phyloP scores from a whole-genome alignment of 1,284 basidiomycete species.

The Tetrapyrgos nigripes region DNA sequence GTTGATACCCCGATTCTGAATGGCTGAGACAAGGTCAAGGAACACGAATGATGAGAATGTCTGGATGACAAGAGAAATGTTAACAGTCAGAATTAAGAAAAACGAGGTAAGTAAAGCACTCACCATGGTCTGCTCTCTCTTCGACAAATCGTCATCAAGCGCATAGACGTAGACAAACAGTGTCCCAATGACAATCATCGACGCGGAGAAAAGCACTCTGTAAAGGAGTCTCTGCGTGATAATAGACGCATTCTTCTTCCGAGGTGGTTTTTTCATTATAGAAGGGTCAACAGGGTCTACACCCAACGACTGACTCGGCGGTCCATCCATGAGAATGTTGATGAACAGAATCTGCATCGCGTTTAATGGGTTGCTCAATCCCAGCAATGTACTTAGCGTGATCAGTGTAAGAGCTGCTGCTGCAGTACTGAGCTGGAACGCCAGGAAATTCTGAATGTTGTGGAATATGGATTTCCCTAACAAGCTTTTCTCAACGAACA shows the following conservation, averaged over 20 bases:
- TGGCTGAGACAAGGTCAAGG: conserved; percentile 93
- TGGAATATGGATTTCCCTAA: conserved; percentile 96
- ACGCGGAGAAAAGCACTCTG: conserved; percentile 89
- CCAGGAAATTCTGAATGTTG: conserved; percentile 98
- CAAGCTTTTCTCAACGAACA: conserved; percentile 2
- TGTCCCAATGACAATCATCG: conserved; percentile 89
- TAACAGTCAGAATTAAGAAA: conserved; percentile 8
- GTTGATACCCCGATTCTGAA: conserved; percentile 92
- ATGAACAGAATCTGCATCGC: conserved; percentile 99
- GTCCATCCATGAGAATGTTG: conserved; percentile 97
- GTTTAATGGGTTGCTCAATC: conserved; percentile 92
- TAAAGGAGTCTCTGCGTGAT: conserved; percentile 77
- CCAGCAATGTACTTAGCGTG: conserved; percentile 90
- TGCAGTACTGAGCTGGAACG: conserved; percentile 97
- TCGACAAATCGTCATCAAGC: conserved; percentile 82
- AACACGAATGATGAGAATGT: conserved; percentile 98
- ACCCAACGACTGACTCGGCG: conserved; percentile 94
- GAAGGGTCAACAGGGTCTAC: conserved; percentile 95
- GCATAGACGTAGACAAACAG: conserved; percentile 89
- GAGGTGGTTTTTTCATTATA: conserved; percentile 89
- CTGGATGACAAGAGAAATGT: conserved; percentile 44
- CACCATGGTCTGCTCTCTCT: conserved; percentile 94
- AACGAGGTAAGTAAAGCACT: conserved; percentile 29
- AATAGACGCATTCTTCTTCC: conserved; percentile 89
- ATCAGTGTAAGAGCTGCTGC: conserved; percentile 95